Base-by-base conservation (phyloP, 2,329 filamentous ascomycete species). In the Pseudogymnoascus verrucosus region DNA sequence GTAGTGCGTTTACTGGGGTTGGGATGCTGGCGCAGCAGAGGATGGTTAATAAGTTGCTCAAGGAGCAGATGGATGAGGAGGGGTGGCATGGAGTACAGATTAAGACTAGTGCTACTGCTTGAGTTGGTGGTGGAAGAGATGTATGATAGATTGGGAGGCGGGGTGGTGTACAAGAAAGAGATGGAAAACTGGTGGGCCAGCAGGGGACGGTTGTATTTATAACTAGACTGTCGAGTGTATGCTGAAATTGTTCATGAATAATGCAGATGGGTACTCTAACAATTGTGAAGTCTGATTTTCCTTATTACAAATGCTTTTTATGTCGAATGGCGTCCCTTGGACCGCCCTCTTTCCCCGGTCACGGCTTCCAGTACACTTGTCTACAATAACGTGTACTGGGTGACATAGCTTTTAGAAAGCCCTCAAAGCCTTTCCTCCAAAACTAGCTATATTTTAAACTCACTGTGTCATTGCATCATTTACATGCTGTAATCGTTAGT, bases 71-170 rank as follows among this genome's bases (percentile, higher is more conserved):
- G 57, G 80, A 91, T 74, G 86, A 95, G 71, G 90, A 90, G 79
- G 78, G 79, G 40, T 95, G 91, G 90, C 90, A 96, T 75, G 90
- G 91, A 7, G 82, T 95, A 65, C 90, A 93, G 78, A 79, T 96
- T 70, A 86, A 86, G 75, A 95, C 90, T 23, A 87, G 82, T 72
- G 83, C 65, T 47, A 69, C 71, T 23, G 69, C 62, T 65, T 62
- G 16, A 36, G 19, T 26, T 39, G 7, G 21, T 11, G 12, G 23
- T 1, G 2, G 19, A 10, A 8, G 37, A 6, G 54, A 2, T 61
- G 59, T 61, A 61, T 61, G 16, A 61, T 61, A 61, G 6, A 10
- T 51, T 26, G 2, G 8, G 3, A 4, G 14, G 44, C 3, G 12
- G 5, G 3, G 23, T 11, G 47, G 4, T 31, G 47, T 54, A 31